phyloP scores from a whole-genome alignment of 345 rosid genomes.

The Pseudoturritis turrita region DNA sequence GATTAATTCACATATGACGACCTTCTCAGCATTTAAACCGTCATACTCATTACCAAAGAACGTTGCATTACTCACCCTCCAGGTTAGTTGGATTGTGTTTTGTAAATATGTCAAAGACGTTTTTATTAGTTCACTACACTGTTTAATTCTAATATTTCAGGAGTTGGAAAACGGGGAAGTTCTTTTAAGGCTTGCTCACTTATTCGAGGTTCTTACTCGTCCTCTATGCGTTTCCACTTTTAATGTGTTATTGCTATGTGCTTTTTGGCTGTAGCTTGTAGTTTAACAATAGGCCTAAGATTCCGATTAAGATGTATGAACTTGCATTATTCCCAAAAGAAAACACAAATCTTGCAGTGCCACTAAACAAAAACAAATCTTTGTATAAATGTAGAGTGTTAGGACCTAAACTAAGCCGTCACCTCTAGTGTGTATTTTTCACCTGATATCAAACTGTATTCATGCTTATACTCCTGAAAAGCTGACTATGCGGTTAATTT shows the following conservation, averaged over 20 bases:
- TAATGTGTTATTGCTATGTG: neutral
- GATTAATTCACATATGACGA: constrained; percentile 46
- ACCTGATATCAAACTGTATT: neutral
- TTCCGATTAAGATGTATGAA: neutral
- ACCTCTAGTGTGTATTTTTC: neutral
- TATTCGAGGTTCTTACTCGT: constrained; percentile 60
- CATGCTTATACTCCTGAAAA: neutral
- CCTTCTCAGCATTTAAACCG: constrained; percentile 66
- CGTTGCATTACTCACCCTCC: constrained; percentile 76
- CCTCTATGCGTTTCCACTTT: constrained; percentile 6
- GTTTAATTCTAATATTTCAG: constrained; percentile 34
- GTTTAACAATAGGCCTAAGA: neutral
- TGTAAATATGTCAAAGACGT: neutral
- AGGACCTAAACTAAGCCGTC: neutral
- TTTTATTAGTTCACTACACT: neutral
- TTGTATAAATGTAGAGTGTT: neutral
- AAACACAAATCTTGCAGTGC: neutral
- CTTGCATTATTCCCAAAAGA: neutral
- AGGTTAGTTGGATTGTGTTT: constrained; percentile 39
- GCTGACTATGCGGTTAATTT: neutral
- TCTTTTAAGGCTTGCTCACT: constrained; percentile 86
- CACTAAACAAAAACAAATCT: neutral
- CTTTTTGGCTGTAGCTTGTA: neutral
- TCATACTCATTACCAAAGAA: constrained; percentile 74
- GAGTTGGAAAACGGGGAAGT: constrained; percentile 73